Base-by-base conservation (phyloP, 805 yeast species). In the Ascoidea asiatica region DNA sequence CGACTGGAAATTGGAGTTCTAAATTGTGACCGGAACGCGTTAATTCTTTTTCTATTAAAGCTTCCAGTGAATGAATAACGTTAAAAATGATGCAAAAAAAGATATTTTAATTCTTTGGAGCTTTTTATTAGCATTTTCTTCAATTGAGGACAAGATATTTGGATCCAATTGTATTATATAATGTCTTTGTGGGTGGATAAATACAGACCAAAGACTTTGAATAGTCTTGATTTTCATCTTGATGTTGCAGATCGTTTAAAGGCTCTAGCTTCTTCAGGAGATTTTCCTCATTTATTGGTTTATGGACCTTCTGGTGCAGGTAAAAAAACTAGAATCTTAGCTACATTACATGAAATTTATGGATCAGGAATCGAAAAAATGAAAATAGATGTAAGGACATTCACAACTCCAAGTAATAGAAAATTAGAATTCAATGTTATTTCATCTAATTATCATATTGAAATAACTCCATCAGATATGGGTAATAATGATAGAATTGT, bases 221-320 rank as follows among this genome's bases (percentile, higher is more conserved):
- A 69, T 2, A 70, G 68, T 21, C 67, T 92, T 40, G 76, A 79
- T 43, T 89, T 73, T 58, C 95, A 88, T 56, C 62, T 61, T 0
- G 72, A 70, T 4, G 73, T 89, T 22, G 77, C 95, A 0, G 60
- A 66, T 36, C 73, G 81, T 46, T 65, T 92, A 35, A 61, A 65
- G 40, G 77, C 92, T 2, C 62, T 81, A 47, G 75, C 81, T 0
- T 60, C 72, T 0, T 73, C 85, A 2, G 89, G 88, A 0, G 97
- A 92, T 59, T 80, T 92, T 56, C 99, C 99, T 1, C 98, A 92
- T 65, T 62, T 92, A 41, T 65, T 92, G 21, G 75, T 92, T 2
- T 90, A 90, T 58, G 99, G 99, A 0, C 97, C 98, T 1, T 78
- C 88, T 36, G 99, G 99, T 4, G 86, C 95, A 15, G 99, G 99